phyloP scores from a whole-genome alignment of 2,329 filamentous ascomycete genomes.

The Ophiosphaerella narmari region DNA sequence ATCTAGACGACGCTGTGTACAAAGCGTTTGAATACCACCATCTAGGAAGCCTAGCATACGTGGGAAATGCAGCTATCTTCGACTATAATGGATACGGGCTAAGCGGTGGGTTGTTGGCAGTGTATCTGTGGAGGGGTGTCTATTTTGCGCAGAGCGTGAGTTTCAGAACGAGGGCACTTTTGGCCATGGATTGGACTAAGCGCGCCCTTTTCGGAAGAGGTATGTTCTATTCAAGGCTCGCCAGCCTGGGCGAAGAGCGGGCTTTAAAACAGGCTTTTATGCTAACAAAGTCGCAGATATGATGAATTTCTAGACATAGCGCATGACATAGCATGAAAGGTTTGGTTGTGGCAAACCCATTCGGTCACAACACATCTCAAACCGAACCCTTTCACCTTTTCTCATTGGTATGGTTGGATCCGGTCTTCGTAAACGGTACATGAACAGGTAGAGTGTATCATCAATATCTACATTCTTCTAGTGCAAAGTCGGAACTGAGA shows the following conservation, averaged over 20 bases:
- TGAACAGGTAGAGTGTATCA: too few relatives aligned
- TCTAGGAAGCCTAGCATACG: constrained; percentile 88
- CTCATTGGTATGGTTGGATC: too few relatives aligned
- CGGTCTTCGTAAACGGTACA: too few relatives aligned
- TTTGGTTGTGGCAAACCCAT: neutral
- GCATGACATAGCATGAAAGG: too few relatives aligned
- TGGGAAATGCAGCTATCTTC: constrained; percentile 95
- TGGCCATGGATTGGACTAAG: constrained; percentile 99
- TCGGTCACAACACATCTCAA: neutral
- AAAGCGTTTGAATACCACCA: constrained; percentile 94
- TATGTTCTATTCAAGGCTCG: constrained; percentile 54
- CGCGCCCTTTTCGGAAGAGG: constrained; percentile 92
- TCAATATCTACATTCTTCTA: too few relatives aligned
- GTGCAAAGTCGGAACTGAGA: too few relatives aligned
- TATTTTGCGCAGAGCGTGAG: constrained; percentile 99
- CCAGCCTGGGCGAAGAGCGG: too few relatives aligned
- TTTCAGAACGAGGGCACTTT: constrained; percentile 80
- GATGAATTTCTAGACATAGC: constrained; percentile 23
- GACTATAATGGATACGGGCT: constrained; percentile 81
- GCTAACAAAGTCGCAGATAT: constrained; percentile 17
- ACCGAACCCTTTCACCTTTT: neutral
- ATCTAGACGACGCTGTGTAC: constrained; percentile 89
- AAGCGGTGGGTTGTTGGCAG: constrained; percentile 83
- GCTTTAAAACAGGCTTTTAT: neutral
- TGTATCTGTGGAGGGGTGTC: constrained; percentile 93